Evolutionary conservation across 2,329 filamentous ascomycete species (phyloP), one percentile per base, ranked within the genome.

Genomic region (Monosporascus sp.): DNA sequence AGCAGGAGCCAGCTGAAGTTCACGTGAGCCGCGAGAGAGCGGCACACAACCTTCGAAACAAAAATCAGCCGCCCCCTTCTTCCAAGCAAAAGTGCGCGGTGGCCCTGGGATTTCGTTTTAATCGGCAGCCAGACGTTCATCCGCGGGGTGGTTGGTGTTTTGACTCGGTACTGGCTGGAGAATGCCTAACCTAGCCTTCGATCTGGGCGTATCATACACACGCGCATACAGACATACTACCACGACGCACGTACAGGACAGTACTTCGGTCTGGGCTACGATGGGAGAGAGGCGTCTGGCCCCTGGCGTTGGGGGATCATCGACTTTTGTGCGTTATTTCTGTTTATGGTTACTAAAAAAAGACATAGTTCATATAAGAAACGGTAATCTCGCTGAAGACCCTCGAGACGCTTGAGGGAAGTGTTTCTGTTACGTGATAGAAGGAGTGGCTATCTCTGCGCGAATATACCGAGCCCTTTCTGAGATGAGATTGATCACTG

Each of bases 1-100:
- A 76, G 76, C 53, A 68, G 65, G 63, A 71, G 73, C 60, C 83
- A 79, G 73, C 79, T 84, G 72, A 73, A 73, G 56, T 77, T 78
- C 65, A 76, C 76, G 72, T 71, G 70, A 58, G 73, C 71, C 63
- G 68, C 63, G 68, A 22, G 56, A 49, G 52, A 43, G 37, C 14
- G 31, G 48, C 26, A 20, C 17, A 31, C 37, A 20, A 11, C 11
- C 27, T 5, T 17, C 27, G 3, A 5, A 31, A 4, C 27, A 11
- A 31, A 9, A 31, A 11, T 11, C 27, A 31, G 27, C 27, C 1
- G 27, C 27, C 9, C 9, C 9, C 27, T 31, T 11, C 27, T 11
- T 31, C 27, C 27, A 11, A 31, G 27, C 9, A 27, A 27, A 11
- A 27, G 11, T 1, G 0, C 2, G 26, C 27, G 27, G 27, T 11